Conservation (phyloP, 2,329 filamentous ascomycete species). For the Epichloe glyceriae region DNA sequence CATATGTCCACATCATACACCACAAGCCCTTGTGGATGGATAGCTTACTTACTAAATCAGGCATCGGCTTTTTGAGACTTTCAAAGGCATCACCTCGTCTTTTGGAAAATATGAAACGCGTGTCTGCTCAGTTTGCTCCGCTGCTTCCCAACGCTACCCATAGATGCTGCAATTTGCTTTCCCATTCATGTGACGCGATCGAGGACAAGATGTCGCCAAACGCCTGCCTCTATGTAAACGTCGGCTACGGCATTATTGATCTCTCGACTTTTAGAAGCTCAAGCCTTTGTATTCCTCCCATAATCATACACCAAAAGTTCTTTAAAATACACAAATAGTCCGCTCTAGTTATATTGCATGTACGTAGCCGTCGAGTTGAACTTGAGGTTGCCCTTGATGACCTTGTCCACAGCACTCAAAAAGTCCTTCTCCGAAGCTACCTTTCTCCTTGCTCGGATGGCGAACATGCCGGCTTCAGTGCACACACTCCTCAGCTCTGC, state of each 20-base stretch:
- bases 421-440: slow-evolving; percentile 99
- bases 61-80: too few relatives aligned
- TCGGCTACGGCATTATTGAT: slow-evolving; percentile 7
- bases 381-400: slow-evolving; percentile 98
- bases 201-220: slow-evolving; percentile 1
- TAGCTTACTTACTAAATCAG: too few relatives aligned
- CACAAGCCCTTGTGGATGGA: too few relatives aligned
- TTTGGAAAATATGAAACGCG: not conserved
- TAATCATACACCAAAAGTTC: slow-evolving; percentile 21
- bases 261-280: slow-evolving; percentile 13
- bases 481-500: slow-evolving; percentile 93
- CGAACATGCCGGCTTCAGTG: slow-evolving; percentile 97
- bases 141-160: not conserved
- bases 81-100: too few relatives aligned
- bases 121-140: not conserved
- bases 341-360: slow-evolving; percentile 89
- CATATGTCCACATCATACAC: too few relatives aligned
- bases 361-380: slow-evolving; percentile 98
- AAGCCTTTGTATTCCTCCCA: slow-evolving; percentile 10
- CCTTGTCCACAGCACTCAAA: slow-evolving; percentile 94
- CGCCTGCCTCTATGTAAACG: slow-evolving; percentile 7
- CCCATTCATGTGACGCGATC: too few relatives aligned
- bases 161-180: too few relatives aligned
- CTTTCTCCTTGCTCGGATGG: slow-evolving; percentile 88
- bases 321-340: slow-evolving; percentile 14